A percentile compares a stretch with the other conserved stretches of the same genome.
These are phyloP conservation scores for Chenopodium album DNA, from an alignment of 148 eudicot genomes.

Conservation along the genomic window DNA sequence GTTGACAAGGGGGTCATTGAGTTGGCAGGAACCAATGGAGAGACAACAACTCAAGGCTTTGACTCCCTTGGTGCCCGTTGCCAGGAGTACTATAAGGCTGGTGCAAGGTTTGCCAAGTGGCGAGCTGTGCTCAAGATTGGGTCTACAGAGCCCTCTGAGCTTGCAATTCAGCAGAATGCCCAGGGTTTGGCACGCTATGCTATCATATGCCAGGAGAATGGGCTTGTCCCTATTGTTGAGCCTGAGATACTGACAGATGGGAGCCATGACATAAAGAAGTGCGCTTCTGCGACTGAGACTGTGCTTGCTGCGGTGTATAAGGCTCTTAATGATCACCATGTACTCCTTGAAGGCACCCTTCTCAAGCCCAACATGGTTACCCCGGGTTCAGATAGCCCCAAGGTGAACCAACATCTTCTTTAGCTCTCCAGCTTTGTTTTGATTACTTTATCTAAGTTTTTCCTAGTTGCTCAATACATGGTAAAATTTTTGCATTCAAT, in stretches of 20 bases:
- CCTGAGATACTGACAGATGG: slow-evolving; percentile 87
- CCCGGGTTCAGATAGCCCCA: slow-evolving; percentile 85
- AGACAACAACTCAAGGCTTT: slow-evolving; percentile 88
- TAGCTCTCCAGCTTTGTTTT: not conserved
- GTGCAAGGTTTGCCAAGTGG: slow-evolving; percentile 98
- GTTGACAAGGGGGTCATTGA: slow-evolving; percentile 89
- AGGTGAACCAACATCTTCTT: slow-evolving; percentile 35
- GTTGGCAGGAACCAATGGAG: slow-evolving; percentile 75
- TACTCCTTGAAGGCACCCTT: slow-evolving; percentile 86
- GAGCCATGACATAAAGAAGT: slow-evolving; percentile 68
- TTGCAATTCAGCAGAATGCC: slow-evolving; percentile 79
- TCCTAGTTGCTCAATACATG: not conserved
- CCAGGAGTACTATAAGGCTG: slow-evolving; percentile 75
- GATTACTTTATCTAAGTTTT: not conserved
- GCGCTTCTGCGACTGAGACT: slow-evolving; percentile 75
- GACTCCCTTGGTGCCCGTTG: slow-evolving; percentile 80
- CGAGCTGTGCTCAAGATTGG: slow-evolving; percentile 91
- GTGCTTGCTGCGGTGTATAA: slow-evolving; percentile 85
- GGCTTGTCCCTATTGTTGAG: slow-evolving; percentile 85
- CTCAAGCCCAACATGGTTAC: slow-evolving; percentile 96
- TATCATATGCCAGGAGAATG: slow-evolving; percentile 84
- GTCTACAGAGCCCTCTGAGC: slow-evolving; percentile 72
- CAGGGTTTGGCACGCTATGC: slow-evolving; percentile 92
- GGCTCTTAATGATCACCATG: slow-evolving; percentile 90
- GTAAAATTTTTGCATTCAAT: too few relatives aligned